Evolutionary conservation across 345 rosid species (phyloP).

Genomic region (Salix koriyanagi): DNA sequence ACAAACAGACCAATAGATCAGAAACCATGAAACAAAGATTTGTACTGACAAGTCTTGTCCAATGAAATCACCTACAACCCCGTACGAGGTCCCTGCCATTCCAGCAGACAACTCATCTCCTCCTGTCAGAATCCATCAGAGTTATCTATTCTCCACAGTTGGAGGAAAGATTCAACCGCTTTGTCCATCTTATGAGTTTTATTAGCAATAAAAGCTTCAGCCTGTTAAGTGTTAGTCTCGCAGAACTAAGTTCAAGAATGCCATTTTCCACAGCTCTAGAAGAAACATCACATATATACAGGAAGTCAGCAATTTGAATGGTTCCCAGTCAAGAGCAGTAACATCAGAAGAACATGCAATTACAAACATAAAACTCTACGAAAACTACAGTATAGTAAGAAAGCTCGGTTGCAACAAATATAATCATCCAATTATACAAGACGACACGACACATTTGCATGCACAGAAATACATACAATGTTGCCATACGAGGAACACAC

Average conservation of each 20-base stretch:
- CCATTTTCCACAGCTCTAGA: not conserved
- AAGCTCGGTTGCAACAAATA: not conserved
- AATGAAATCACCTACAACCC: not conserved
- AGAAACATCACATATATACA: too few species aligned
- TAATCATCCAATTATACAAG: conserved; percentile 5
- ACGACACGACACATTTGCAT: not conserved
- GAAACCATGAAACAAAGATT: not conserved
- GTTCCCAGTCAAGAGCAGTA: not conserved
- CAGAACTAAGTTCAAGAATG: not conserved
- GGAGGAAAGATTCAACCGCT: too few species aligned
- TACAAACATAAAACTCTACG: not conserved
- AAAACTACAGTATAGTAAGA: not conserved
- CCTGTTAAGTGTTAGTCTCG: too few species aligned
- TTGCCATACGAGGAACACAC: not conserved
- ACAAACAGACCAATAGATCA: not conserved
- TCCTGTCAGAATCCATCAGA: not conserved
- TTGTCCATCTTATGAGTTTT: too few species aligned
- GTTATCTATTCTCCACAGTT: too few species aligned
- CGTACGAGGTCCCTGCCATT: not conserved
- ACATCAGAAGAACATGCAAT: not conserved
- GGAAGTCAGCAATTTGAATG: not conserved
- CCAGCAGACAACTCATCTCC: not conserved
- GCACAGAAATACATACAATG: not conserved
- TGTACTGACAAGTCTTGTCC: not conserved
- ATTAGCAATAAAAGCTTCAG: too few species aligned